Evolutionary conservation across 2,329 filamentous ascomycete genomes (phyloP), one percentile per base, ranked within the genome.

Genomic region (Neonectria coccinea): DNA sequence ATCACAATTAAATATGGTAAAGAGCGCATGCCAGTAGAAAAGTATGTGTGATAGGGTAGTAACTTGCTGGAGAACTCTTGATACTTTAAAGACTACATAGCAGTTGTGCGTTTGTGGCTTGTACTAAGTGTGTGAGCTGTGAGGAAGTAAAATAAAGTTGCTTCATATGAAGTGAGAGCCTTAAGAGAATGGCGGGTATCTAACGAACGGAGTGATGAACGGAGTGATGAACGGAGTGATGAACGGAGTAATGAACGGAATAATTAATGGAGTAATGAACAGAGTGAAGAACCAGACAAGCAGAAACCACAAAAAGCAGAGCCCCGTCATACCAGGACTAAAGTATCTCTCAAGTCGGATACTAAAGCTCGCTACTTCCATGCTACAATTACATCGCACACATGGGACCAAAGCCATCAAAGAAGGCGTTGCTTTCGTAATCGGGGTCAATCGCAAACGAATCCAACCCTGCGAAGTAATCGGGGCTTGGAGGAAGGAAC

Each of bases 141-240:
- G 10, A 11, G 18, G 39, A 18, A 41, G 39, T 41, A 18, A 18
- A 12, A 33, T 14, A 14, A 33, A 33, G 22, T 18, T 33, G 31
- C 31, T 11, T 4, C 11, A 36, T 20, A 20, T 22, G 4, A 51
- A 33, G 11, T 16, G 10, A 33, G n/a, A 51, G 10, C n/a, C 27
- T 33, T 10, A 51, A 50, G n/a, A 31, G 29, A 51, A 20, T 33
- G n/a, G 47, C 48, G 18, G 27, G 48, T 51, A 51, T 33, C 27
- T 36, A 20, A 20, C n/a, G 48, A 51, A 51, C 4, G 5, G n/a
- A n/a, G 29, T 9, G 20, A 25, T 25, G 25, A 25, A 25, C 25
- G 25, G 4, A 33, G 25, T 6, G 2, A 9, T 33, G 31, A 20
- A 29, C 14, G 22, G 4, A 22, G 22, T 20, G 3, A 20, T 20